These are phyloP conservation scores for Aureobasidium melanogenum DNA, from an alignment of 2,329 filamentous ascomycete species.

Conservation along the genomic window DNA sequence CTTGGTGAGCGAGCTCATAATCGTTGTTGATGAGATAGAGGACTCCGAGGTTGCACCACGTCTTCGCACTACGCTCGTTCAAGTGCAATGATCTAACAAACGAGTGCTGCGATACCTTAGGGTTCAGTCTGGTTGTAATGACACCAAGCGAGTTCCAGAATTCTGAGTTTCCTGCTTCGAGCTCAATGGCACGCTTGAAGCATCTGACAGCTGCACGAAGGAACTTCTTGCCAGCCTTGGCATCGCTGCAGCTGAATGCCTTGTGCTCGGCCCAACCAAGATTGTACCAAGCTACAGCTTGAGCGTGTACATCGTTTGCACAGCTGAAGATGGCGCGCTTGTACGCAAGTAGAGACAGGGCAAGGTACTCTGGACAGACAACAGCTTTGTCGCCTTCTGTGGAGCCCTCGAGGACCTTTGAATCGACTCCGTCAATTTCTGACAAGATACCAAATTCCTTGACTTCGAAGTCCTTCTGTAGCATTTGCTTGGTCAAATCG, in stretches of 20 bases:
- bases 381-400: background rate
- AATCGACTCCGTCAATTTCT: constrained; percentile 58
- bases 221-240: constrained; percentile 54
- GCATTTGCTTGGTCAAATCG: constrained; percentile 47
- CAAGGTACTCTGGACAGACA: background rate
- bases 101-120: constrained; percentile 82
- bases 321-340: constrained; percentile 75
- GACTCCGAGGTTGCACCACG: constrained; percentile 86
- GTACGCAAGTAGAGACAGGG: constrained; percentile 56
- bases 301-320: constrained; percentile 68
- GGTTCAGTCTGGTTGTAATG: constrained; percentile 76
- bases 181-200: constrained; percentile 92
- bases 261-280: constrained; percentile 88
- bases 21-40: constrained; percentile 82
- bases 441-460: constrained; percentile 54
- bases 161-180: constrained; percentile 87
- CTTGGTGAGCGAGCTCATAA: constrained; percentile 73
- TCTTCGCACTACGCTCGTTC: constrained; percentile 73
- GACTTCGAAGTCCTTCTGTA: constrained; percentile 45
- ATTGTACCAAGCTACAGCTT: constrained; percentile 95
- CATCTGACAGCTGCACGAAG: constrained; percentile 75
- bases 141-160: constrained; percentile 97
- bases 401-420: background rate
- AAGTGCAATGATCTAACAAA: constrained; percentile 88
- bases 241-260: constrained; percentile 55